Base-by-base conservation (phyloP, 1,284 basidiomycete genomes). In the Xerocomus nothofagi region DNA sequence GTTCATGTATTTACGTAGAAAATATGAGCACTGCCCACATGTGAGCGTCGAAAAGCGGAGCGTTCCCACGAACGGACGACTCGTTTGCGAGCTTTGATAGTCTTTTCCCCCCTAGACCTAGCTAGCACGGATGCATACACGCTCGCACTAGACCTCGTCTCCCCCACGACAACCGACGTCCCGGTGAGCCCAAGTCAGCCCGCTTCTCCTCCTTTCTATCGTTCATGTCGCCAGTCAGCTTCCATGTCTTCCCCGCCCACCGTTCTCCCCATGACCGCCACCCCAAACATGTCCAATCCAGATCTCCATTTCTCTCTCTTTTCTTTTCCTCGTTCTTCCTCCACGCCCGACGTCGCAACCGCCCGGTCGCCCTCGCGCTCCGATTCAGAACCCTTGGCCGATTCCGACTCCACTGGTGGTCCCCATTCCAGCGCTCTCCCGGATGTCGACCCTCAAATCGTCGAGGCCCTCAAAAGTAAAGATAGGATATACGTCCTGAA, bases 391-490 rank as follows among this genome's bases (percentile, higher is more conserved):
- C 61, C 62, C 18, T 53, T 67, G 34, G 32, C 49, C 6, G 68
- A 67, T 32, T 55, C 50, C 6, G 65, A 70, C 47, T 50, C 60
- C 50, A 58, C 56, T 8, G 59, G 46, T 9, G 54, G 55, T 38
- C 32, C 50, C 42, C 64, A 55, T 17, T 21, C 43, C 30, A 30
- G 44, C 31, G 33, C 50, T 40, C 54, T 64, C 49, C 24, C 48
- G 14, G 65, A 87, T 53, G 79, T 83, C 51, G 89, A 91, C 73
- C 73, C 79, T 10, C 83, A 86, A 68, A 89, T 66, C 60, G 58
- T 91, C 59, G 89, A 91, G 67, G 89, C 90, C n/a, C 82, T 92
- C 53, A 81, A 75, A 68, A 84, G 84, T 75, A 92, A 92, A 72
- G 89, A 92, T 68, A 78, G 89, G 60, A 75, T 92, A 53, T 92